Evolutionary conservation across 495 filamentous ascomycete genomes (phyloP), one percentile per base, ranked within the genome.

Genomic region (Hypoxylon lienhwacheense): DNA sequence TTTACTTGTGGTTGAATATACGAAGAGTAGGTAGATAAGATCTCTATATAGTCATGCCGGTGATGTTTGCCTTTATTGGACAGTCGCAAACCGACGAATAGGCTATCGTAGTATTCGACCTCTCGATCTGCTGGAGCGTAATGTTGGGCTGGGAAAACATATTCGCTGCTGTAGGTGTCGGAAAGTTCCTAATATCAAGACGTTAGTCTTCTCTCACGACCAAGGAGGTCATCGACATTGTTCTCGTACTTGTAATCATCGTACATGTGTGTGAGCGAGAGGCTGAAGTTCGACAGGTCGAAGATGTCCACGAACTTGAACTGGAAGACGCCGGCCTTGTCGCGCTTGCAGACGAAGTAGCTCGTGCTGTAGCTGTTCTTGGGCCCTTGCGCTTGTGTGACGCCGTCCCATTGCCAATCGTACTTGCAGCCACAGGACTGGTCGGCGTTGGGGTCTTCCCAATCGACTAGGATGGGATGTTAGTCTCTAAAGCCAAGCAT

Each of bases 371-470:
- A 46, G 39, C 53, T 56, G 36, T 57, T 59, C 24, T 41, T 40
- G 17, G 36, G 26, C 7, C 52, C 61, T 7, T 47, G 37, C 2
- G 52, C 35, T 15, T 39, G 28, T n/a, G 56, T 53, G 14, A 51
- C 33, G 14, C 67, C 64, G 39, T 70, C 63, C 69, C 69, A 72
- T 20, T 46, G 19, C 64, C 66, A 72, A n/a, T 46, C 12, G 2
- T 50, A 44, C 11, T 49, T 25, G 53, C 69, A 72, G 16, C 10
- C 25, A 31, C 59, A 51, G 15, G 65, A 66, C 19, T 55, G 39
- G 21, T 69, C 58, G 1, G 69, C 69, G 54, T 72, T 72, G 37
- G 67, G 67, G 36, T 72, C 69, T 15, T 47, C 48, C 67, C 67
- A 70, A 17, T 63, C 14, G 46, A 72, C 69, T 72, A 35, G 7